A percentile compares a stretch with the other conserved stretches of the same genome.
Conservation (phyloP, 371 early-diverging fungal species). For the Lichtheimia hyalospora region DNA sequence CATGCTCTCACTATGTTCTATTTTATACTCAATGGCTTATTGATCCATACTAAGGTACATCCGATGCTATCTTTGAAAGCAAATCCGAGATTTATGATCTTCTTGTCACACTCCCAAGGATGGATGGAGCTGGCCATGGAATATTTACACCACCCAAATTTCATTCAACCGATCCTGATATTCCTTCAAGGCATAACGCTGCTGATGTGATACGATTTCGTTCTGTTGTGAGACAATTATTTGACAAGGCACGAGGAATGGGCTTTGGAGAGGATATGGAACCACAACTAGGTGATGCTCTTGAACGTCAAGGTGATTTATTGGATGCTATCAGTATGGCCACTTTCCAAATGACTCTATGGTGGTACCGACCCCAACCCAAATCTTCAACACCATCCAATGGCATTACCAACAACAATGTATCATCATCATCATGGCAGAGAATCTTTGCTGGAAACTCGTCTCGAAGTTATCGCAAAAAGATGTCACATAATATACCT, state of each 20-base stretch:
- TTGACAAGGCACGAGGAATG: constrained; percentile 5
- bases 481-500: constrained; percentile 2
- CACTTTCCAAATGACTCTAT: constrained; percentile 8
- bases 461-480: constrained; percentile 2
- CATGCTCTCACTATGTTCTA: neutral
- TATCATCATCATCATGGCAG: constrained; percentile 15
- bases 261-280: constrained; percentile 9
- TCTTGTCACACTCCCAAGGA: constrained; percentile 42
- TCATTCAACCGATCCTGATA: constrained; percentile 9
- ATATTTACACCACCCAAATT: constrained; percentile 1
- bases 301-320: constrained; percentile 7
- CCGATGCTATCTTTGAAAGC: constrained; percentile 55
- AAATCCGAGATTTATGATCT: constrained; percentile 60
- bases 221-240: constrained; percentile 20
- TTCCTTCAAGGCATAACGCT: constrained; percentile 19
- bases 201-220: constrained; percentile 34
- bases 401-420: neutral
- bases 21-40: too few species aligned
- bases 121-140: neutral
- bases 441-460: constrained; percentile 16
- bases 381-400: neutral
- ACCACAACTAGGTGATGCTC: neutral
- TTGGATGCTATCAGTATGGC: constrained; percentile 10
- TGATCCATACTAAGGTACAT: constrained; percentile 41
- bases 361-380: constrained; percentile 9